Percentiles rank a stretch among this genome's conserved stretches.
phyloP scores from a whole-genome alignment of 2,329 filamentous ascomycete species.

The Colletotrichum simmondsii region DNA sequence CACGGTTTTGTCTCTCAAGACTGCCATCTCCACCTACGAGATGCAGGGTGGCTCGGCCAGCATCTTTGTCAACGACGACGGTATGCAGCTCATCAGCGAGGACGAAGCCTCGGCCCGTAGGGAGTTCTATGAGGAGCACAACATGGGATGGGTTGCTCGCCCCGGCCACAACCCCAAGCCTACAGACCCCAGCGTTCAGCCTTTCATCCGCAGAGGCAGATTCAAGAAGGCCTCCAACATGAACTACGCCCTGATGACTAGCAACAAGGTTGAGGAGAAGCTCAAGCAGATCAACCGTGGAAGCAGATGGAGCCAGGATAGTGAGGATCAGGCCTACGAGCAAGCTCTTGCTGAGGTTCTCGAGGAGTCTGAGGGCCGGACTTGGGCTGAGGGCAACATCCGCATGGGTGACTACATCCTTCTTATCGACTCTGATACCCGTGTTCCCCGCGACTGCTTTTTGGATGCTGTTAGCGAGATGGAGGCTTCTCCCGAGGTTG shows the following conservation, averaged over 20 bases:
- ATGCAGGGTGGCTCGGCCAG: conserved; percentile 72
- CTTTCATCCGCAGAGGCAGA: conserved; percentile 67
- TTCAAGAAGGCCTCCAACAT: conserved; percentile 77
- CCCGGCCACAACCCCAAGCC: conserved; percentile 63
- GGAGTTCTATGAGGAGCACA: conserved; percentile 68
- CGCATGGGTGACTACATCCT: conserved; percentile 72
- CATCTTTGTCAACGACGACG: conserved; percentile 77
- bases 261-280: conserved; percentile 66
- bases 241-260: conserved; percentile 71
- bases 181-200: conserved; percentile 55
- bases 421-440: conserved; percentile 75
- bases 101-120: conserved; percentile 59
- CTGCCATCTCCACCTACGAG: conserved; percentile 62
- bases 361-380: conserved; percentile 59
- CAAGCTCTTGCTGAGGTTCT: conserved; percentile 56
- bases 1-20: conserved; percentile 59
- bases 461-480: conserved; percentile 78
- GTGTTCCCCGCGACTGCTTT: conserved; percentile 74
- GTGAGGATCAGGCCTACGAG: conserved; percentile 57
- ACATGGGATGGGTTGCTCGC: conserved; percentile 66
- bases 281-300: conserved; percentile 51
- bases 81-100: conserved; percentile 69
- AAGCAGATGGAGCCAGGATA: conserved; percentile 49
- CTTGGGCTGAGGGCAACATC: conserved; percentile 68
- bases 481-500: conserved; percentile 75